Evolutionary conservation across 169 alveolate species (phyloP), one percentile per base, ranked within the genome.

Genomic region (Plasmodium vivax): DNA sequence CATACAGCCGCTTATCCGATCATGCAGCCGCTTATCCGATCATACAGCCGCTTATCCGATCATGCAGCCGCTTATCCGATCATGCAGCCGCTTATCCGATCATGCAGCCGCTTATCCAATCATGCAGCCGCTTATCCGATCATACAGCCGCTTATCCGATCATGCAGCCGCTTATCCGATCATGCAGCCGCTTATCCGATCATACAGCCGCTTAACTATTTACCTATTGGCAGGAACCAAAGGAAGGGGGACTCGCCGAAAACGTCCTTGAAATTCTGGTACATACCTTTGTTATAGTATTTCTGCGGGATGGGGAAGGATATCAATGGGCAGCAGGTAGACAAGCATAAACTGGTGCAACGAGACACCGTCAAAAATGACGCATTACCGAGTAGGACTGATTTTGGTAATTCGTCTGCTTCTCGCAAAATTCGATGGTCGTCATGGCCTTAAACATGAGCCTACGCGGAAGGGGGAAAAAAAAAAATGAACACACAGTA

Each of bases 341-440:
- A 36, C n/a, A 2, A 23, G 85, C 72, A 80, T n/a, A 62, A 80
- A 45, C 51, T 47, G 30, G 34, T 12, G 32, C 32, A 81, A 36
- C 1, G 4, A 23, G 19, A 45, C 38, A 47, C 7, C 51, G 32
- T 7, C 47, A 30, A 84, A 68, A 84, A 84, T 62, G 47, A 84
- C 14, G n/a, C 41, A 32, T 74, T 85, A 85, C 93, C 32, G 94
- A 77, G 43, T 88, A 88, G 3, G 94, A 56, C 72, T 88, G 94
- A 47, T 88, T 88, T 19, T 47, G 94, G 85, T 82, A 91, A 82
- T 82, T 90, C 51, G 96, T 87, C 77, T 95, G 96, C 94, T 97
- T 97, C 94, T 97, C 99, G 88, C 98, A 96, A 90, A 97, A 96
- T 81, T 97, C 99, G 34, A 97, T 96, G n/a, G 99, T 97, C 14